A percentile compares a stretch with the other conserved stretches of the same genome.
Conservation (phyloP, 2,329 filamentous ascomycete species). For the Calonectria montana region DNA sequence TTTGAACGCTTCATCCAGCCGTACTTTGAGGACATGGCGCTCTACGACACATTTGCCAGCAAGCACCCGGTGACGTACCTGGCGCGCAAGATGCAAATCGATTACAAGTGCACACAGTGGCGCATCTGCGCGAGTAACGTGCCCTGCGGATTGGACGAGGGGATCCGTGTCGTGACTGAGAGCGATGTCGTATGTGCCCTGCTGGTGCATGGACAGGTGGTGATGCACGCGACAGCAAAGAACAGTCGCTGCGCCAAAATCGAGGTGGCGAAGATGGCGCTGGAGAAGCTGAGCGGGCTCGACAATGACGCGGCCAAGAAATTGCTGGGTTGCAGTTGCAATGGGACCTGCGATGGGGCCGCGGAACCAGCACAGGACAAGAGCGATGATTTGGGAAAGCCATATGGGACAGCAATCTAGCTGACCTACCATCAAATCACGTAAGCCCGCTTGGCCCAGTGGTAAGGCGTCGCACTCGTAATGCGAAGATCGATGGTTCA, state of each 20-base stretch:
- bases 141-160: slow-evolving; percentile 53
- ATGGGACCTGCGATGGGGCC: slow-evolving; percentile 57
- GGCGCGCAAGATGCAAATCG: slow-evolving; percentile 69
- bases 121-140: slow-evolving; percentile 64
- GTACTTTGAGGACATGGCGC: slow-evolving; percentile 86
- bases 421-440: slow-evolving; percentile 12
- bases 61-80: slow-evolving; percentile 86
- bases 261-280: slow-evolving; percentile 69
- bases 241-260: slow-evolving; percentile 81
- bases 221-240: slow-evolving; percentile 70
- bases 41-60: slow-evolving; percentile 89
- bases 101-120: slow-evolving; percentile 73
- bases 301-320: slow-evolving; percentile 64
- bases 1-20: slow-evolving; percentile 79
- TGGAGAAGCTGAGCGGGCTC: slow-evolving; percentile 59
- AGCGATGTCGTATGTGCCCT: slow-evolving; percentile 76
- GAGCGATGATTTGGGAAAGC: background rate
- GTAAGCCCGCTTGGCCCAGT: slow-evolving; percentile 39
- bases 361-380: background rate
- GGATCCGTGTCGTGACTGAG: slow-evolving; percentile 50
- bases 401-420: slow-evolving; percentile 21
- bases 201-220: slow-evolving; percentile 77
- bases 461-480: slow-evolving; percentile 44
- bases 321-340: slow-evolving; percentile 74
- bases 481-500: slow-evolving; percentile 42